These are phyloP conservation scores for Tricholoma matsutake DNA, from an alignment of 768 basidiomycete genomes.

Conservation along the genomic window DNA sequence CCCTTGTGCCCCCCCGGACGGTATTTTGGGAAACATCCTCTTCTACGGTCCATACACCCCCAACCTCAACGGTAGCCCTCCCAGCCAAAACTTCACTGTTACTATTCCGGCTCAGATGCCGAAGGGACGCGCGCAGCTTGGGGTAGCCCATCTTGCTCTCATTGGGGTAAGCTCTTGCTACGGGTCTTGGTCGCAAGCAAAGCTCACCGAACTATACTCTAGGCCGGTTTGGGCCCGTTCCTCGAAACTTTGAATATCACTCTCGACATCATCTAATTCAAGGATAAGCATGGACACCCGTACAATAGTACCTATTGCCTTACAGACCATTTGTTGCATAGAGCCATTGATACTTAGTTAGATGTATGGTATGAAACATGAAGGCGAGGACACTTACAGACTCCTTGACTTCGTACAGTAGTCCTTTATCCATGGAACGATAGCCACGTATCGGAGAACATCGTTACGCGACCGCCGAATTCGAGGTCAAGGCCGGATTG, in stretches of 20 bases:
- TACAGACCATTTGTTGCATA: no score
- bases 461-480: no score
- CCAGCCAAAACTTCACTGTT: slow-evolving; percentile 46
- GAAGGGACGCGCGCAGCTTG: slow-evolving; percentile 16
- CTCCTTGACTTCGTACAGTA: no score
- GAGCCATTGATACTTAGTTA: no score
- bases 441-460: no score
- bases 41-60: slow-evolving; percentile 46
- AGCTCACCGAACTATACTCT: neutral
- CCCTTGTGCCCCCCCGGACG: slow-evolving; percentile 18
- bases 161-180: neutral
- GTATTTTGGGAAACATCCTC: slow-evolving; percentile 38
- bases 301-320: neutral
- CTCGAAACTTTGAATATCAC: neutral
- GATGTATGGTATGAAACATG: no score
- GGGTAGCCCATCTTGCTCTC: neutral
- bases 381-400: no score
- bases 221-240: neutral
- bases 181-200: neutral
- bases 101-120: slow-evolving; percentile 29
- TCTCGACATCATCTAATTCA: neutral
- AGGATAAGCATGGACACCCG: neutral
- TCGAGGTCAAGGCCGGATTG: no score
- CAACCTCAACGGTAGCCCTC: slow-evolving; percentile 25
- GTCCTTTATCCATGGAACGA: no score